Conservation (phyloP, 2,329 filamentous ascomycete species). For the Lanzia echinophila region DNA sequence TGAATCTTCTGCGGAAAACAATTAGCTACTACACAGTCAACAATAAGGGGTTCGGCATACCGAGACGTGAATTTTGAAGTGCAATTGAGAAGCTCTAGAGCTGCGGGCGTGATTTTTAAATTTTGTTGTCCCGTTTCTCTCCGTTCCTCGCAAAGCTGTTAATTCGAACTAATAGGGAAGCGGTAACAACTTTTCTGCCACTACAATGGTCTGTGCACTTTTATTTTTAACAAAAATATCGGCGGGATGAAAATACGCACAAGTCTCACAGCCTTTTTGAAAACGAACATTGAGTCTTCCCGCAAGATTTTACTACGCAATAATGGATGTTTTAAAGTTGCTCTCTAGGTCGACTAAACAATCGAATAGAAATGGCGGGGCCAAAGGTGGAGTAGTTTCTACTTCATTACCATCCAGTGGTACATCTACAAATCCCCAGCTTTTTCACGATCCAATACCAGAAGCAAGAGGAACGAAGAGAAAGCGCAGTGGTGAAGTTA, state of each 20-base stretch:
- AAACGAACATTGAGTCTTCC: too few species aligned
- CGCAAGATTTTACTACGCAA: not conserved
- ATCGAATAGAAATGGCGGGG: conserved; percentile 28
- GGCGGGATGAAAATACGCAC: not conserved
- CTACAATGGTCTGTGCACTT: not conserved
- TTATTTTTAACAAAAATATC: not conserved
- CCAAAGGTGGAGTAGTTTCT: conserved; percentile 28
- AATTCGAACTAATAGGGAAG: not conserved
- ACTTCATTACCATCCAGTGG: conserved; percentile 58
- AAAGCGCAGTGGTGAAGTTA: conserved; percentile 40
- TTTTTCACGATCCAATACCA: conserved; percentile 53
- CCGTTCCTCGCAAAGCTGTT: conserved; percentile 2
- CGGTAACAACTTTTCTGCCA: not conserved
- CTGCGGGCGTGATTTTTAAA: conserved; percentile 7
- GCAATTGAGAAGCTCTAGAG: conserved; percentile 3
- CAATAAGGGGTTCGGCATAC: conserved; percentile 13
- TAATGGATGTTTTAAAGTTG: conserved; percentile 61
- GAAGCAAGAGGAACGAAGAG: conserved; percentile 44
- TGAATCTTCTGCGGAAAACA: not conserved
- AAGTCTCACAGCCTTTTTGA: too few species aligned
- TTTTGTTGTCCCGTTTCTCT: conserved; percentile 11
- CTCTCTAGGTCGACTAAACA: conserved; percentile 64
- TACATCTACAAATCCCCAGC: conserved; percentile 58
- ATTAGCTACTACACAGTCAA: not conserved
- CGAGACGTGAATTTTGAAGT: conserved; percentile 8